phyloP scores from a whole-genome alignment of 1,139 yeast genomes.

The Debaryomycetaceae sp. region DNA sequence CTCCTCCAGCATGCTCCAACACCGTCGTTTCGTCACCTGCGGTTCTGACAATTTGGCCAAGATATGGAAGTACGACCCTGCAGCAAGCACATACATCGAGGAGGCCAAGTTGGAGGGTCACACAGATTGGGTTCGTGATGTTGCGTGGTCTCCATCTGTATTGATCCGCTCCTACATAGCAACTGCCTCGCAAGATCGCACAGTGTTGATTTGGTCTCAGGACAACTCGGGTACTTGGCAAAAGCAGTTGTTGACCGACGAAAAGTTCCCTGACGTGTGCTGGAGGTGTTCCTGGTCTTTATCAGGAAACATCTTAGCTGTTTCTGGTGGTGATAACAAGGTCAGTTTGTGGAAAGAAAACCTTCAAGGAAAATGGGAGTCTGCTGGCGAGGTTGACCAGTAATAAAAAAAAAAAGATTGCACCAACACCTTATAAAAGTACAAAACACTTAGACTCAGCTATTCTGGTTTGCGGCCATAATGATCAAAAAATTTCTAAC shows the following conservation, averaged over 20 bases:
- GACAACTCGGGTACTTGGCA: slow-evolving; percentile 75
- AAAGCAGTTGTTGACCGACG: slow-evolving; percentile 68
- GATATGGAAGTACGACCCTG: slow-evolving; percentile 75
- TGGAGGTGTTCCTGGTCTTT: slow-evolving; percentile 99
- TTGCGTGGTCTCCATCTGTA: slow-evolving; percentile 95
- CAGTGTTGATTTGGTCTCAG: slow-evolving; percentile 89
- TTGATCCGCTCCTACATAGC: slow-evolving; percentile 88
- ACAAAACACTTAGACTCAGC: slow-evolving; percentile 1
- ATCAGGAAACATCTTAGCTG: slow-evolving; percentile 92
- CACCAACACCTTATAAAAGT: background rate
- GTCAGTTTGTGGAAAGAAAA: slow-evolving; percentile 97
- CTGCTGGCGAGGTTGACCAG: slow-evolving; percentile 92
- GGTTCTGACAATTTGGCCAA: slow-evolving; percentile 94
- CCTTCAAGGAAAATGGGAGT: slow-evolving; percentile 91
- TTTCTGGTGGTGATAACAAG: slow-evolving; percentile 94
- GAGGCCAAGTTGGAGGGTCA: slow-evolving; percentile 87
- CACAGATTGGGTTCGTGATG: slow-evolving; percentile 97
- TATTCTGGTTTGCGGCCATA: background rate
- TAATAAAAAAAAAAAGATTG: slow-evolving; percentile 17
- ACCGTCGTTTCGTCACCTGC: slow-evolving; percentile 78
- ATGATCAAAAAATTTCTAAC: background rate
- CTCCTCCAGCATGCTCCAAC: slow-evolving; percentile 23
- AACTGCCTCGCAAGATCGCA: slow-evolving; percentile 96
- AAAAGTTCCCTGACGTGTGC: slow-evolving; percentile 91
- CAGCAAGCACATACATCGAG: slow-evolving; percentile 56